Percentiles rank a stretch among this genome's conserved stretches.
Conservation (phyloP, 1,284 basidiomycete species). For the Malassezia dermatis region DNA sequence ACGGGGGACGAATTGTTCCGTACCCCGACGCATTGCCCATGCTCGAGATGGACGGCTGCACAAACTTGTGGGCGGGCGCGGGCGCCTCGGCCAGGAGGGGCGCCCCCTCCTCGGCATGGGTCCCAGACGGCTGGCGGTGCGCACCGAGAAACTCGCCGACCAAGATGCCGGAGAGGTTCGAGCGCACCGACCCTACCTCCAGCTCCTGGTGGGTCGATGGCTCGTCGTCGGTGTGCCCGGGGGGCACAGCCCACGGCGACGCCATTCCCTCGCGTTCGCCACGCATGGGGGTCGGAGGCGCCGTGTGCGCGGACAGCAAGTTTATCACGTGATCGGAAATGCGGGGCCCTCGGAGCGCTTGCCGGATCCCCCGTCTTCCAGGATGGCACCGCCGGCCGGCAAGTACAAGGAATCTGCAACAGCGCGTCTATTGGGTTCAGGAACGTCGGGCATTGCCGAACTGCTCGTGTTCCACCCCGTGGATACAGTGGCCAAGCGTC, state of each 20-base stretch:
- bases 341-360: background rate
- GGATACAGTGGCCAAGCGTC: conserved; percentile 88
- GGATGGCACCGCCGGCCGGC: conserved; percentile 35
- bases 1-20: conserved; percentile 5
- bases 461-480: conserved; percentile 56
- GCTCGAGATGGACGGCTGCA: conserved; percentile 8
- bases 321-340: background rate
- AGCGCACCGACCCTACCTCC: conserved; percentile 4
- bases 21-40: conserved; percentile 13
- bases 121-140: background rate
- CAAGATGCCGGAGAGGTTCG: conserved; percentile 8
- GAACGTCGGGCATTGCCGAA: conserved; percentile 71
- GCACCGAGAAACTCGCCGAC: conserved; percentile 12
- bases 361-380: background rate
- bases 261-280: background rate
- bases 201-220: background rate
- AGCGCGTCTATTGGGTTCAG: conserved; percentile 83
- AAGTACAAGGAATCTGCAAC: conserved; percentile 63
- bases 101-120: background rate
- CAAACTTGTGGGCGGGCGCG: background rate
- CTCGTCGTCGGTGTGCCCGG: background rate
- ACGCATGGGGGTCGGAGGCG: background rate
- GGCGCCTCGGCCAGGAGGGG: background rate
- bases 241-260: background rate
- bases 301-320: background rate